Percentiles rank a stretch among this genome's conserved stretches.
Conservation (phyloP, 805 yeast genomes). For the Sungouiella thailandica region DNA sequence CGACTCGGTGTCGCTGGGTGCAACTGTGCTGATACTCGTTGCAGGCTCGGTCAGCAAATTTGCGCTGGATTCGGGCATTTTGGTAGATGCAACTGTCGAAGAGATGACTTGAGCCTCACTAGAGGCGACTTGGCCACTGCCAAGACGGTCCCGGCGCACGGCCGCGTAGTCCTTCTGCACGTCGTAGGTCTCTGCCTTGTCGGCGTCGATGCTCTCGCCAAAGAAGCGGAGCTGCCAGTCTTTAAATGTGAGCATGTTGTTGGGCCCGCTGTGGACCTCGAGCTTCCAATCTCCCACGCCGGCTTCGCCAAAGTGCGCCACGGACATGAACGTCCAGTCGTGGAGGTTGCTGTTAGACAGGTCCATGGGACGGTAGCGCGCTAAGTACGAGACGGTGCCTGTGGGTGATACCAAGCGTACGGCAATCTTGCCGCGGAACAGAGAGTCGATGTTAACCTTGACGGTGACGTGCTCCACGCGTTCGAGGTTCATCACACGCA, state of each 20-base stretch:
- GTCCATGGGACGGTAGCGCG: slow-evolving; percentile 62
- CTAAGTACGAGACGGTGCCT: slow-evolving; percentile 71
- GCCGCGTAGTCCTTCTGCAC: slow-evolving; percentile 44
- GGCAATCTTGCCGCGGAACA: slow-evolving; percentile 64
- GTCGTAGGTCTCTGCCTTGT: slow-evolving; percentile 55
- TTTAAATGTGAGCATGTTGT: slow-evolving; percentile 37
- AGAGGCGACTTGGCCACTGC: neutral
- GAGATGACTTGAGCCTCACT: neutral
- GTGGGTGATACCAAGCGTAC: slow-evolving; percentile 67
- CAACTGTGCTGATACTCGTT: neutral
- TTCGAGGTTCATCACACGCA: slow-evolving; percentile 57
- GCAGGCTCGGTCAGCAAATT: neutral
- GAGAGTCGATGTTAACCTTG: slow-evolving; percentile 62
- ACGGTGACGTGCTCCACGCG: slow-evolving; percentile 83
- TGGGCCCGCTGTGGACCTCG: slow-evolving; percentile 45
- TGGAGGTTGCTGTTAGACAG: slow-evolving; percentile 50
- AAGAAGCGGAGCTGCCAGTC: slow-evolving; percentile 77
- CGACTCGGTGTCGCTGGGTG: slow-evolving; percentile 1
- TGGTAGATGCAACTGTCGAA: neutral
- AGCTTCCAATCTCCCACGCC: slow-evolving; percentile 83
- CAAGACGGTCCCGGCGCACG: slow-evolving; percentile 27
- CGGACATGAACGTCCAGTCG: slow-evolving; percentile 92
- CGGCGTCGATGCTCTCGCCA: slow-evolving; percentile 70
- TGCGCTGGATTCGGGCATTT: slow-evolving; percentile 10
- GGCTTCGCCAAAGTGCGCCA: slow-evolving; percentile 94